Evolutionary conservation across 352 stramenopile species (phyloP).

Genomic region (Globisporangium polare): DNA sequence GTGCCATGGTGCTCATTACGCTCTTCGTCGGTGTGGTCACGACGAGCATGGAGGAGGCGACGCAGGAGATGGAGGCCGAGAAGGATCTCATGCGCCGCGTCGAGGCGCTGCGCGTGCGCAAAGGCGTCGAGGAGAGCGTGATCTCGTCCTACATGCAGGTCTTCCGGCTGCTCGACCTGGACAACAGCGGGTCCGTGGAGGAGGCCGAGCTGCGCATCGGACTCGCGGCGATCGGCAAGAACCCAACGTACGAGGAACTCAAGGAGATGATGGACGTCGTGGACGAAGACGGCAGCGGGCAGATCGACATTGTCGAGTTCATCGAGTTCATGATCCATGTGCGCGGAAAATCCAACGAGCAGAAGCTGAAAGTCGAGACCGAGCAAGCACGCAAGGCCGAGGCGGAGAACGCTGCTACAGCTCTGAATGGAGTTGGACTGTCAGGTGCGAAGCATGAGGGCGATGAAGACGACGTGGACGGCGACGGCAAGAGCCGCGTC

Average conservation of each 20-base stretch:
- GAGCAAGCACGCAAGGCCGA: constrained; percentile 16
- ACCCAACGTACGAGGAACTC: constrained; percentile 74
- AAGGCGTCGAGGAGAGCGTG: constrained; percentile 38
- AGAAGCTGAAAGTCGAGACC: constrained; percentile 23
- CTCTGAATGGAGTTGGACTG: background rate
- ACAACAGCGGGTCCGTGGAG: constrained; percentile 80
- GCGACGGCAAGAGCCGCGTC: constrained; percentile 14
- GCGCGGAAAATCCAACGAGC: constrained; percentile 58
- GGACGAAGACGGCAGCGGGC: constrained; percentile 78
- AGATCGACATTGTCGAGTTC: constrained; percentile 88
- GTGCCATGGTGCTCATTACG: constrained; percentile 87
- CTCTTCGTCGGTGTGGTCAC: constrained; percentile 91
- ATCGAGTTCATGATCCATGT: constrained; percentile 86
- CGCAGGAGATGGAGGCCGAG: constrained; percentile 78
- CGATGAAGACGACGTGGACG: constrained; percentile 6
- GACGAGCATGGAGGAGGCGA: constrained; percentile 89
- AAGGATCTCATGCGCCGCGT: constrained; percentile 64
- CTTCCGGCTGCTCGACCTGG: constrained; percentile 79
- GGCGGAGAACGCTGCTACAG: constrained; percentile 1
- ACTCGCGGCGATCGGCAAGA: constrained; percentile 76
- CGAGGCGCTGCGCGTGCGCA: constrained; percentile 50
- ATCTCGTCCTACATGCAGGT: constrained; percentile 79
- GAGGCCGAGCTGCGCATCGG: constrained; percentile 80
- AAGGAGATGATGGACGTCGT: constrained; percentile 86
- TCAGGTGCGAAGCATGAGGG: background rate